Evolutionary conservation across 192 early-diverging fungal genomes (phyloP), one percentile per base, ranked within the genome.

Genomic region (Glomus cerebriforme): DNA sequence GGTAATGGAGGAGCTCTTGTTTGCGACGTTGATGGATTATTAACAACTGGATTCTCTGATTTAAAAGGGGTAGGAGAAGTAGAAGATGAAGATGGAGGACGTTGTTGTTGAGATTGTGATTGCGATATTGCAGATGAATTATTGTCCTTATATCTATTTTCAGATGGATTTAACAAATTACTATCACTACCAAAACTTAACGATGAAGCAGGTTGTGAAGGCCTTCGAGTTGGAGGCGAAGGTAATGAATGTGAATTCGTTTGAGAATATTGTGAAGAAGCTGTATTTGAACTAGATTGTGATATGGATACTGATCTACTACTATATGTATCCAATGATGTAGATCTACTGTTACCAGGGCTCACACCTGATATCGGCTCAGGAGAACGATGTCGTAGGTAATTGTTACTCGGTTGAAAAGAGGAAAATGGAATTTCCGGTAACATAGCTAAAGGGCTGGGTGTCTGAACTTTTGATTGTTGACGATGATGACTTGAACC

Each of bases 91-190:
- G 58, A 9, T 60, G 71, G 45, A 58, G 71, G 49, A 54, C 26
- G 37, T 63, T 24, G 26, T 75, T 59, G 59, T 37, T n/a, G 59
- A 35, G 26, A 39, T n/a, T 59, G 75, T 35, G 75, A 43, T 49
- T 63, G 62, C 9, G 35, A 13, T 66, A 66, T 63, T 49, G 6
- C 31, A 49, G 34, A 19, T 31, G 24, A 24, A 49, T 45, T 63
- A 66, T 67, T 69, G 15, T 69, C 47, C 19, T 67, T 78, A 24
- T 59, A 47, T 39, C 45, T 78, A 39, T 13, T 69, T n/a, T 54
- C 65, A 59, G 26, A 9, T 29, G 77, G 66, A 69, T 78, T 78
- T 69, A 78, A 78, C 31, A 78, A 35, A 69, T 69, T 78, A 54
- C 64, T 69, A 45, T 78, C 45, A 49, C 66, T 31, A 37, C 77